A percentile compares a stretch with the other conserved stretches of the same genome.
These are phyloP conservation scores for Penicillium hordei DNA, from an alignment of 2,329 filamentous ascomycete species.

Conservation along the genomic window DNA sequence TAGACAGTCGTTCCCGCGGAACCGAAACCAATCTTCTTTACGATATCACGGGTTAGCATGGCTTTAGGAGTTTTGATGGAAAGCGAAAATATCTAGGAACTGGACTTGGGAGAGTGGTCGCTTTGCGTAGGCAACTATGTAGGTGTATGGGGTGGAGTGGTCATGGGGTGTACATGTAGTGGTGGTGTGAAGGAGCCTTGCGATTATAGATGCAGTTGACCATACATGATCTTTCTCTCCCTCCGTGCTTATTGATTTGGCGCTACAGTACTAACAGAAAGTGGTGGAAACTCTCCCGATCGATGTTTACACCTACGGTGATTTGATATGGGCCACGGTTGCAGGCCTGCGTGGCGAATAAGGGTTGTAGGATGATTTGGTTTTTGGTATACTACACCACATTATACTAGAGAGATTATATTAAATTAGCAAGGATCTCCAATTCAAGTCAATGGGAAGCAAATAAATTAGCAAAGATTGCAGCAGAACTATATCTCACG, in stretches of 20 bases:
- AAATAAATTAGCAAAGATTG: background rate
- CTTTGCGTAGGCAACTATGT: background rate
- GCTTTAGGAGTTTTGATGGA: conserved; percentile 12
- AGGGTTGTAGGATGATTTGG: background rate
- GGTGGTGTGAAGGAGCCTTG: background rate
- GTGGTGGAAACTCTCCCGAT: no score
- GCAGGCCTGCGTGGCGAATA: background rate
- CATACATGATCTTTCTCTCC: conserved; percentile 2
- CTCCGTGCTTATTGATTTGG: background rate
- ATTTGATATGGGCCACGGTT: background rate
- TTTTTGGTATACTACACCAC: background rate
- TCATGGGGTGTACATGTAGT: background rate
- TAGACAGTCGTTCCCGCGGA: background rate
- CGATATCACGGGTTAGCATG: conserved; percentile 15
- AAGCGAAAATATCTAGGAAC: conserved; percentile 5
- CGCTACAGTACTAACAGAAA: background rate
- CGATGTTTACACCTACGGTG: no score
- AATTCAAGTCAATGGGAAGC: background rate
- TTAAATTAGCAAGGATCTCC: background rate
- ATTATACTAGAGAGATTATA: no score
- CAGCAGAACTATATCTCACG: background rate
- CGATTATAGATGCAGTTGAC: background rate
- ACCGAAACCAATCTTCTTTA: conserved; percentile 4
- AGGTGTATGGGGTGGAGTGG: background rate
- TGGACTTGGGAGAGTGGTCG: conserved; percentile 2